Base-by-base conservation (phyloP, 2,329 filamentous ascomycete genomes). In the Rutstroemia sp. region DNA sequence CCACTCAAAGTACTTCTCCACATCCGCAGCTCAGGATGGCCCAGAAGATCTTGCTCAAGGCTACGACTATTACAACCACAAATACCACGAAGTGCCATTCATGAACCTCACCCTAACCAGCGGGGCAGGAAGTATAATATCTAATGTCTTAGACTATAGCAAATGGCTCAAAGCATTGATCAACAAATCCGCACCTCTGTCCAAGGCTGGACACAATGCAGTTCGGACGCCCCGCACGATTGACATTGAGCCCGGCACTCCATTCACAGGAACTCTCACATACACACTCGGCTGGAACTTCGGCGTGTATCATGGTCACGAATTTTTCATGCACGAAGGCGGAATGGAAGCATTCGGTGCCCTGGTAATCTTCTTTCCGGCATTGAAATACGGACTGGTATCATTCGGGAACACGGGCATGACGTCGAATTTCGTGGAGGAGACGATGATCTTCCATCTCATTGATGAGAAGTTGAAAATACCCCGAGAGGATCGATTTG, bases 141-240 rank as follows among this genome's bases (percentile, higher is more conserved):
- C 74, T 21, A 78, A 72, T 48, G 76, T 76, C 1, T 52, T 70
- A 7, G 79, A 82, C 67, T 81, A 79, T 62, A 65, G 72, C 1
- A 75, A 73, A 61, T 84, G 79, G 80, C 61, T 81, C 2, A 68
- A 70, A 25, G 76, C 74, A 19, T 67, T 81, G 23, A 66, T 83
- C 23, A 63, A 71, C n/a, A 64, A 62, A 38, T 65, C 67, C 2
- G 67, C 64, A 14, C 71, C 73, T 1, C 60, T 78, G 27, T 67
- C 71, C 7, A 56, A 51, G 55, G 60, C 62, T 12, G 69, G 66
- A 2, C 69, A 73, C 57, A 57, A 59, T 34, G 68, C 69, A 14
- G 57, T 76, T 21, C 67, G 65, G 57, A 68, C 60, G 38, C 70
- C 69, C 38, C 67, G 70, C 49, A 71, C 65, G n/a, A 64, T 70